A percentile compares a stretch with the other conserved stretches of the same genome.
phyloP scores from a whole-genome alignment of 768 basidiomycete species.

The Calocybe cyanea region DNA sequence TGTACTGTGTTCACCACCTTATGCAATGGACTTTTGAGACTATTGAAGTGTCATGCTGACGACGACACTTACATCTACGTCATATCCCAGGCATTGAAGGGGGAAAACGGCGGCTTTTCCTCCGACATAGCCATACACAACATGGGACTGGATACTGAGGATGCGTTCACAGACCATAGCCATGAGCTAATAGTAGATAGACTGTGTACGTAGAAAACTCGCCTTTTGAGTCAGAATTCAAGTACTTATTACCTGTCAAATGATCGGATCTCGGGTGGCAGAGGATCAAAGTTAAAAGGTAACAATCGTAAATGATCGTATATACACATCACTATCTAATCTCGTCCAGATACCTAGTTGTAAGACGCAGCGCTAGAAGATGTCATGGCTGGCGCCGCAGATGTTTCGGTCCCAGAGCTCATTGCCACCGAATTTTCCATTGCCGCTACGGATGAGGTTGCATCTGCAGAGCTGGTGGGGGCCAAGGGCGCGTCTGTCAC shows the following conservation, averaged over 20 bases:
- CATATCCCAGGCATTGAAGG: conserved; percentile 84
- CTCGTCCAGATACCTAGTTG: conserved; percentile 32
- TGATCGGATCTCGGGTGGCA: not conserved
- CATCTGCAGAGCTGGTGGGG: conserved; percentile 13
- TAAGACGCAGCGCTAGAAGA: conserved; percentile 32
- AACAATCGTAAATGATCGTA: not conserved
- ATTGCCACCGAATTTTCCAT: not conserved
- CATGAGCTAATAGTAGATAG: conserved; percentile 6
- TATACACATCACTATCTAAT: conserved; percentile 4
- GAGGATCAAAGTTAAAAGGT: no score
- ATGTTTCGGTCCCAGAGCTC: not conserved
- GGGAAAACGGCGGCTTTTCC: conserved; percentile 77
- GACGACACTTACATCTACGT: conserved; percentile 94
- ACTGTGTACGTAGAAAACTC: conserved; percentile 10
- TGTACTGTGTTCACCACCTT: conserved; percentile 90
- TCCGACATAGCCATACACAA: conserved; percentile 91
- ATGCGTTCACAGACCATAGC: conserved; percentile 44
- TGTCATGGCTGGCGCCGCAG: conserved; percentile 19
- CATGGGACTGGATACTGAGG: conserved; percentile 90
- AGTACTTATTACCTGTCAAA: not conserved
- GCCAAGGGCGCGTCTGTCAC: conserved; percentile 23
- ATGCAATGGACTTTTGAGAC: no score
- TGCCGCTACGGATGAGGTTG: conserved; percentile 2
- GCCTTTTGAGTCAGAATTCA: conserved; percentile 1
- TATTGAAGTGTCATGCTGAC: no score